Evolutionary conservation across 2,329 filamentous ascomycete species (phyloP).

Genomic region (Lasiodiplodia gonubiensis): DNA sequence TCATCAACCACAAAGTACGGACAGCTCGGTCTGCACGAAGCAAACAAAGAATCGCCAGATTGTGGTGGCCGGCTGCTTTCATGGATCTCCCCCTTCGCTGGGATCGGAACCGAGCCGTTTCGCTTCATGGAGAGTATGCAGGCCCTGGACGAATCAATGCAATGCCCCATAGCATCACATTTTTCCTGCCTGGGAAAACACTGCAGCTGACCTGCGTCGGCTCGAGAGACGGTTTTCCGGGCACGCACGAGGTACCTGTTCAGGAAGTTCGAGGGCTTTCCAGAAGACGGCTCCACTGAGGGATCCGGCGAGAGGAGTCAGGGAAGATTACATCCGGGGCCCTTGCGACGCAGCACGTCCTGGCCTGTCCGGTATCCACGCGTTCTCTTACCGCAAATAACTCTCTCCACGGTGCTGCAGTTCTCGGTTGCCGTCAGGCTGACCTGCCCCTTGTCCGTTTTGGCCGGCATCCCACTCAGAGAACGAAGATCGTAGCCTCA

Average conservation of each 20-base stretch:
- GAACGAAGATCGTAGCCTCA: conserved; percentile 17
- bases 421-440: conserved; percentile 34
- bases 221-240: neutral
- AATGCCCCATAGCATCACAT: conserved; percentile 2
- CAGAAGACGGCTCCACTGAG: conserved; percentile 9
- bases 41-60: conserved; percentile 3
- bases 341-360: conserved; percentile 4
- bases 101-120: neutral
- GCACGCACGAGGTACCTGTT: neutral
- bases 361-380: neutral
- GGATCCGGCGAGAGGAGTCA: neutral
- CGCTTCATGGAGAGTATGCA: neutral
- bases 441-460: conserved; percentile 12
- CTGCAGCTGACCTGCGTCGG: conserved; percentile 23
- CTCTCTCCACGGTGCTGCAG: neutral
- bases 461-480: neutral
- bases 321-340: conserved; percentile 10
- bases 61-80: neutral
- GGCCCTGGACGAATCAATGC: conserved; percentile 18
- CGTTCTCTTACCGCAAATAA: neutral
- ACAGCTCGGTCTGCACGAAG: conserved; percentile 10
- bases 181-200: neutral
- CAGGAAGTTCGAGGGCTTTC: conserved; percentile 9
- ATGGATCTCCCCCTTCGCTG: conserved; percentile 4
- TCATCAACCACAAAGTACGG: conserved; percentile 5